phyloP scores from a whole-genome alignment of 2,329 filamentous ascomycete genomes.

The Aspergillus hortae region DNA sequence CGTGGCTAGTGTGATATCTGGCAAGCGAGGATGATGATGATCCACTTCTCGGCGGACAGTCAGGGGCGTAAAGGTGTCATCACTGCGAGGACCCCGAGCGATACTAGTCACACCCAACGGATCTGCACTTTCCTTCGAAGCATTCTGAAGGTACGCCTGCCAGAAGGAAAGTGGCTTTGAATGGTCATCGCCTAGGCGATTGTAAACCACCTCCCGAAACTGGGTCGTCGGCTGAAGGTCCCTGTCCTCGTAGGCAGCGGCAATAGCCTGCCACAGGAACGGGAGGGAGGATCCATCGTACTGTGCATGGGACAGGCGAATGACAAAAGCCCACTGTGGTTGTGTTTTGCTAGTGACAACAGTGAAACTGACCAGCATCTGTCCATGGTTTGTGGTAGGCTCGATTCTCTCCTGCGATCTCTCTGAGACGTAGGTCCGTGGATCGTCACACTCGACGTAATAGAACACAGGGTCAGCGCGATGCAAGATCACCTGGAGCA shows the following conservation, averaged over 20 bases:
- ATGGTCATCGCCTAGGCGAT: neutral
- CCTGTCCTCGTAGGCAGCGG: slow-evolving; percentile 2
- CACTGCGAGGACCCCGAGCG: no score
- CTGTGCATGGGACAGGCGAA: slow-evolving; percentile 6
- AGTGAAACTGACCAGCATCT: neutral
- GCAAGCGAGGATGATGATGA: neutral
- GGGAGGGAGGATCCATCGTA: slow-evolving; percentile 3
- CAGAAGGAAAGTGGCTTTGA: neutral
- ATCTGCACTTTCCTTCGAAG: neutral
- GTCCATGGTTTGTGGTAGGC: neutral
- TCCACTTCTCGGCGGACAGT: neutral
- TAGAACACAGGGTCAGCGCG: slow-evolving; percentile 1
- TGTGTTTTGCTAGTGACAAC: slow-evolving; percentile 2
- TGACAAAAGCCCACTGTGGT: neutral
- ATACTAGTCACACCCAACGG: no score
- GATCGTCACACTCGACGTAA: slow-evolving; percentile 6
- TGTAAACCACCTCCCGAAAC: slow-evolving; percentile 6
- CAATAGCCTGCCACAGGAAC: slow-evolving; percentile 6
- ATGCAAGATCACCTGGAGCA: slow-evolving; percentile 8
- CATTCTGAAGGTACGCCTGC: neutral
- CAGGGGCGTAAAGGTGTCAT: no score
- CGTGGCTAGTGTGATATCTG: slow-evolving; percentile 3
- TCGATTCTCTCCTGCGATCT: neutral
- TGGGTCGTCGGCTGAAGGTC: neutral
- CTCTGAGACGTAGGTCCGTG: neutral